Percentiles rank a stretch among this genome's conserved stretches.
These are phyloP conservation scores for Raddia distichophylla DNA, from an alignment of 176 grass and related monocot genomes.

Conservation along the genomic window DNA sequence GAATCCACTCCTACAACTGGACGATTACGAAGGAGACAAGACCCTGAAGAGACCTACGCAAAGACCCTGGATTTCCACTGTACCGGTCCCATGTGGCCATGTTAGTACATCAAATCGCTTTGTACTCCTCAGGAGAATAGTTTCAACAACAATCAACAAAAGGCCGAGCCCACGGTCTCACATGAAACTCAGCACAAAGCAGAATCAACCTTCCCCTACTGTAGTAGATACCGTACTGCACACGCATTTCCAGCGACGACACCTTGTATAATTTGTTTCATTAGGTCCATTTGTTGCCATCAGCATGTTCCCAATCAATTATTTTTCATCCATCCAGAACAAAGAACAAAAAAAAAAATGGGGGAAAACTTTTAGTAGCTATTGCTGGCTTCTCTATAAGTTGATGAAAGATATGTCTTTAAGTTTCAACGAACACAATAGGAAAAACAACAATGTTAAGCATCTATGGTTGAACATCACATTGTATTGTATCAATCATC, in stretches of 20 bases:
- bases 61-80: too few relatives aligned
- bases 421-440: constrained; percentile 26
- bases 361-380: neutral
- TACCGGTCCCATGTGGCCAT: too few relatives aligned
- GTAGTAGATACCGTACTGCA: too few relatives aligned
- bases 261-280: neutral
- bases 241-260: neutral
- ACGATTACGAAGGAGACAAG: too few relatives aligned
- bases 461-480: constrained; percentile 26
- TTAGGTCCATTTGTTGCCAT: neutral
- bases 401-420: neutral
- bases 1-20: too few relatives aligned
- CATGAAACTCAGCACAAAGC: too few relatives aligned
- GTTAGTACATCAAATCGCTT: too few relatives aligned
- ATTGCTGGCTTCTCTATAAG: constrained; percentile 32
- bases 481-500: constrained; percentile 48
- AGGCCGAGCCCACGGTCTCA: too few relatives aligned
- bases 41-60: too few relatives aligned
- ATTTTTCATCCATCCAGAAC: constrained; percentile 20
- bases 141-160: too few relatives aligned
- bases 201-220: too few relatives aligned
- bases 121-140: too few relatives aligned
- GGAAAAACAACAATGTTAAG: constrained; percentile 38
- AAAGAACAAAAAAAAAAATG: constrained; percentile 4
- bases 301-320: constrained; percentile 5